Percentiles rank a stretch among this genome's conserved stretches.
Evolutionary conservation across 192 early-diverging fungal genomes (phyloP).

Genomic region (Coemansia sp.): DNA sequence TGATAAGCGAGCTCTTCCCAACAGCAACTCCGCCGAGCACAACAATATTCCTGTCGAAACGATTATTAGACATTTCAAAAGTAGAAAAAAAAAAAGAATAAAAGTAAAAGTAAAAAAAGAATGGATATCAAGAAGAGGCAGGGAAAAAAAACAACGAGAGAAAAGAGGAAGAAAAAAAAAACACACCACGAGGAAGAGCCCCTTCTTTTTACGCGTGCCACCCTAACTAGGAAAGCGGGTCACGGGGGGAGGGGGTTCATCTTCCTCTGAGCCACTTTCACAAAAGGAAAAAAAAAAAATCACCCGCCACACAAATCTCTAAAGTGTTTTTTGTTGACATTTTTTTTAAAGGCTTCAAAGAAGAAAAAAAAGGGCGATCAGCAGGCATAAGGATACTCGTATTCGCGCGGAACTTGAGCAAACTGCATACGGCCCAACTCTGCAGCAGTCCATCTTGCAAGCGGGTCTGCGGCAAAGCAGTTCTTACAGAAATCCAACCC

Average conservation of each 20-base stretch:
- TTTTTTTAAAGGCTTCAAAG: neutral
- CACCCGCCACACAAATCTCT: neutral
- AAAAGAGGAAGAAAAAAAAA: neutral
- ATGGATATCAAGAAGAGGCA: neutral
- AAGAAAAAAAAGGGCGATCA: neutral
- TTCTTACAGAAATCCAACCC: constrained; percentile 72
- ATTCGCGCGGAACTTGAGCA: constrained; percentile 55
- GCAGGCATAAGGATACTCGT: constrained; percentile 41
- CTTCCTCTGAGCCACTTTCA: neutral
- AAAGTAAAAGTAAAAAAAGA: constrained; percentile 9
- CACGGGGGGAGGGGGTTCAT: neutral
- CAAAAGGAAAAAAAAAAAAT: neutral
- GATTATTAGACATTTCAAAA: constrained; percentile 21
- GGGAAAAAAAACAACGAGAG: neutral
- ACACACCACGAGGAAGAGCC: constrained; percentile 1
- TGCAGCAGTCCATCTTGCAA: constrained; percentile 74
- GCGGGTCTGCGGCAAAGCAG: constrained; percentile 82
- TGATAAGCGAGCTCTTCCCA: constrained; percentile 87
- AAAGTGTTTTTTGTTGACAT: neutral
- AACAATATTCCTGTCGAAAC: constrained; percentile 44
- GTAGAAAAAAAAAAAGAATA: constrained; percentile 11
- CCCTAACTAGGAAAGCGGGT: neutral
- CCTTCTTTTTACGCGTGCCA: constrained; percentile 2
- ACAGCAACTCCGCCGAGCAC: constrained; percentile 44
- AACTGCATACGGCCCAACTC: constrained; percentile 76